Base-by-base conservation (phyloP, 202 grass and related monocot genomes). In the Carex arenaria region DNA sequence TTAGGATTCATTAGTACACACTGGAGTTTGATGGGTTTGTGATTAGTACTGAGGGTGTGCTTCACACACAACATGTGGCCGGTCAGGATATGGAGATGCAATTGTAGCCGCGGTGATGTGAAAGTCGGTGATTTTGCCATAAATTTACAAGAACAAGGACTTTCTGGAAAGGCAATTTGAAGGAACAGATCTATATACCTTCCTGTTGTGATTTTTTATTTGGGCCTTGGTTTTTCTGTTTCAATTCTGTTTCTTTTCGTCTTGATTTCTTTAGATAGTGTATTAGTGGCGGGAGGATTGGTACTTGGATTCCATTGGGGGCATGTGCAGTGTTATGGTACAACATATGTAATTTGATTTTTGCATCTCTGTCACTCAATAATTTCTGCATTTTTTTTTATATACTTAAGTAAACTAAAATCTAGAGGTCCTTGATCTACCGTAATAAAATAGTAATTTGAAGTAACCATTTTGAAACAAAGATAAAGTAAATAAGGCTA, bases 121-220 rank as follows among this genome's bases (percentile, higher is more conserved):
- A 78, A 98, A 95, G 49, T 54, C 93, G 64, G 85, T 84, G 62
- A 89, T 72, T 49, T 89, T 88, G 63, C 86, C 86, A 84, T 89
- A 98, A 64, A 93, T 98, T 87, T 95, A 79, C 2, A 79, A 98
- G 83, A 87, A 95, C 77, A 89, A 88, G 49, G 87, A 92, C 61
- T 74, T 81, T 65, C 85, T 95, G 88, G 95, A 95, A 89, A 87
- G 86, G 83, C 87, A 92, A 70, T 81, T 68, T 93, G 72, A 98
- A 95, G 86, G 89, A 95, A 89, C 87, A 91, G 87, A 86, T 92
- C 20, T 95, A 93, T 71, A 91, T 98, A 82, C 95, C 91, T 87
- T 89, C 89, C 86, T 93, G 86, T 95, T 88, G 95, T 95, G 73
- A 87, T 59, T 28, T 74, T 69, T 74, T 68, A 86, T 34, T 36